phyloP scores from a whole-genome alignment of 768 basidiomycete genomes.

The Boletus edulis region DNA sequence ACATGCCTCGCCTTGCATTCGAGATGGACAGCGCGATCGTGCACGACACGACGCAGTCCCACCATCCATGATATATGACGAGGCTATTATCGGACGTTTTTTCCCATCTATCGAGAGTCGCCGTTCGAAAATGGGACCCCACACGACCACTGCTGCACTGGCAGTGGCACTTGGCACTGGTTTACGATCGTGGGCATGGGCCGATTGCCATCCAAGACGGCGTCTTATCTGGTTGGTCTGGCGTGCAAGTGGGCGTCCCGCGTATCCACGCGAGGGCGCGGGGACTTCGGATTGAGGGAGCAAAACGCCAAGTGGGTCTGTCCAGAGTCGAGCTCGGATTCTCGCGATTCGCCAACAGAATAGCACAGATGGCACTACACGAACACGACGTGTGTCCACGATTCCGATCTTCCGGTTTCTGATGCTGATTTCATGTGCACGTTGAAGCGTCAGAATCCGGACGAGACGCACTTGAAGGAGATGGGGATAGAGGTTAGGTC shows the following conservation, averaged over 20 bases:
- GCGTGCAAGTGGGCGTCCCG: neutral
- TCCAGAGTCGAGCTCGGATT: no score
- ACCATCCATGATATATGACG: no score
- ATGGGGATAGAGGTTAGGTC: neutral
- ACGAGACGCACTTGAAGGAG: neutral
- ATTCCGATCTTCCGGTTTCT: neutral
- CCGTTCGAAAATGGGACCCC: neutral
- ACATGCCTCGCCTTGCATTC: neutral
- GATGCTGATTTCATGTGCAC: neutral
- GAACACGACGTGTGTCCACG: neutral
- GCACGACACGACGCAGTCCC: neutral
- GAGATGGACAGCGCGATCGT: neutral
- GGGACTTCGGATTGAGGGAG: neutral
- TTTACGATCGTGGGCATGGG: neutral
- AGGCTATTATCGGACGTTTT: neutral
- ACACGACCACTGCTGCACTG: neutral
- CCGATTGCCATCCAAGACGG: neutral
- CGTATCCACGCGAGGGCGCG: neutral
- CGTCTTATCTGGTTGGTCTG: neutral
- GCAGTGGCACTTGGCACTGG: neutral
- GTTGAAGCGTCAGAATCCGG: neutral
- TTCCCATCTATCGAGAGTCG: neutral
- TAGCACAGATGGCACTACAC: neutral
- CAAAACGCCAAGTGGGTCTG: neutral
- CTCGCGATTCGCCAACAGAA: neutral